Evolutionary conservation across 208 protist genomes (phyloP), one percentile per base, ranked within the genome.

Genomic region (Crithidia fasciculata): DNA sequence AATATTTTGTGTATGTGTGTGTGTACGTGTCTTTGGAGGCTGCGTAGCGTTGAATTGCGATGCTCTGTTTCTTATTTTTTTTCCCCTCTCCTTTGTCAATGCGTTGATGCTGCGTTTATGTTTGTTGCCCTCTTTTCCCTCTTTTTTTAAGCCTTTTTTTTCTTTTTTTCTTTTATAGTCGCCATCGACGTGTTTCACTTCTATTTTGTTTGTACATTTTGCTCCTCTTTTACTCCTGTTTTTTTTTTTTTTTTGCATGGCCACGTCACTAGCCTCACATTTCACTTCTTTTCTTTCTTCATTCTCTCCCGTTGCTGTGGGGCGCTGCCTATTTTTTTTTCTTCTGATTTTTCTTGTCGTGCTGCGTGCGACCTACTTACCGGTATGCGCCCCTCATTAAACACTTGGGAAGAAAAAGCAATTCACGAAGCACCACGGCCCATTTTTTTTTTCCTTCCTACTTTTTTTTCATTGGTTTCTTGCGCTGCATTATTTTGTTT

Each of bases 121-220:
- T n/a, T 57, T 59, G 4, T 63, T 36, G 18, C 39, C 40, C 45
- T 19, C 67, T 67, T 76, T 65, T 65, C 58, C 52, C 56, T 76
- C 55, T 62, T 55, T 58, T 60, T 69, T 44, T 60, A 5, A 18
- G 15, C n/a, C 16, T 57, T 43, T 57, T 65, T 55, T 55, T 45
- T 54, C 50, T 28, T 1, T 28, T 28, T 28, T 28, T 28, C 28
- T 28, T 28, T 28, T 28, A 28, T 28, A 28, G 28, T 28, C 28
- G 28, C 28, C 28, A 28, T 28, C 28, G 28, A 28, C 28, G 28
- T 28, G 28, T 28, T 28, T 28, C 28, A 28, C 28, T 28, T 28
- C 28, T 28, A 28, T 28, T 28, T 28, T 28, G 28, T 28, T 28
- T 28, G 28, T 28, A 28, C 28, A 28, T 28, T 28, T 28, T 28